These are phyloP conservation scores for Hymenoscyphus infarciens DNA, from an alignment of 2,329 filamentous ascomycete genomes.

Conservation along the genomic window DNA sequence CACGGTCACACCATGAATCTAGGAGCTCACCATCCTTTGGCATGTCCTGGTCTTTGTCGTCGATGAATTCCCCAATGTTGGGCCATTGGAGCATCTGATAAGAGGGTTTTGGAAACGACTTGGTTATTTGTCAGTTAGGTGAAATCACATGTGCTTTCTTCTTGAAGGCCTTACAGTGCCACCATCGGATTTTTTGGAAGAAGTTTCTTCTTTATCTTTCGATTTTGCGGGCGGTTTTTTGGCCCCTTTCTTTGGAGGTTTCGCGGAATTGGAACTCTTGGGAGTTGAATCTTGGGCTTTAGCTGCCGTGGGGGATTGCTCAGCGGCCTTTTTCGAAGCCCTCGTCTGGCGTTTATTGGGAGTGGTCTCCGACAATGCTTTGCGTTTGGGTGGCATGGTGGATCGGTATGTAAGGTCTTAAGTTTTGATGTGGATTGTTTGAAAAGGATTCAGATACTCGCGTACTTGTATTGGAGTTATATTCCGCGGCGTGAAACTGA, in stretches of 20 bases:
- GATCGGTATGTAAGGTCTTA: not conserved
- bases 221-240: not conserved
- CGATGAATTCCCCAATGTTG: conserved; percentile 20
- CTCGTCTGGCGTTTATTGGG: not conserved
- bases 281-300: not conserved
- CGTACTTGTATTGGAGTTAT: not conserved
- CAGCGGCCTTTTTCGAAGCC: conserved; percentile 10
- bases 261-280: not conserved
- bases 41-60: conserved; percentile 23
- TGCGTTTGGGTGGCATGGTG: conserved; percentile 6
- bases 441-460: not conserved
- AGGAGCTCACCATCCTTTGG: conserved; percentile 19
- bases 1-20: conserved; percentile 16
- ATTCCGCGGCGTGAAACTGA: not conserved
- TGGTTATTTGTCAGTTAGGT: too few relatives aligned
- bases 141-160: too few relatives aligned
- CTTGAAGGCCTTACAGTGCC: too few relatives aligned
- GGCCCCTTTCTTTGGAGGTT: not conserved
- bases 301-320: not conserved
- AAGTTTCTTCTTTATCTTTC: not conserved
- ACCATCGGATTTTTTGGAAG: not conserved
- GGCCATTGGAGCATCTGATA: conserved; percentile 23
- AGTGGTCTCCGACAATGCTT: conserved; percentile 1
- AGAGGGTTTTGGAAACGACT: too few relatives aligned
- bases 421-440: too few relatives aligned